These are phyloP conservation scores for Malbranchea zuffiana DNA, from an alignment of 2,329 filamentous ascomycete species.

Conservation along the genomic window DNA sequence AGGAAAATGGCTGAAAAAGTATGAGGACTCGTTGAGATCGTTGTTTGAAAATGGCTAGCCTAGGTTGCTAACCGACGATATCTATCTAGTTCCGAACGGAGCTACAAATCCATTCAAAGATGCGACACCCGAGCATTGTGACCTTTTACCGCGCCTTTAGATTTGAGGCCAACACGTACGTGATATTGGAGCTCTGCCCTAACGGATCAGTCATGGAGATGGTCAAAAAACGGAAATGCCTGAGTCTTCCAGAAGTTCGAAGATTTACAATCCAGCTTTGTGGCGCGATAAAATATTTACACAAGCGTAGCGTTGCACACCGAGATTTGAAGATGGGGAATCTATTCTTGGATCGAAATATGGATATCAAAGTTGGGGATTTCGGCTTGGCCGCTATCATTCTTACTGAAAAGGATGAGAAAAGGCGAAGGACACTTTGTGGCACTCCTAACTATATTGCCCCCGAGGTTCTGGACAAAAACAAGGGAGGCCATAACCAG, in stretches of 20 bases:
- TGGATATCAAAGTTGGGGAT: constrained; percentile 98
- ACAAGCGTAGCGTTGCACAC: constrained; percentile 90
- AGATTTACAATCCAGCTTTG: constrained; percentile 92
- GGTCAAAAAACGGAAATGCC: constrained; percentile 79
- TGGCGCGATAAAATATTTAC: constrained; percentile 96
- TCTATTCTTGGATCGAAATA: constrained; percentile 82
- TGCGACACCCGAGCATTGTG: constrained; percentile 91
- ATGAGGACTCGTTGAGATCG: constrained; percentile 6
- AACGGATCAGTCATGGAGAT: constrained; percentile 97
- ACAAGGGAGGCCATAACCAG: constrained; percentile 87
- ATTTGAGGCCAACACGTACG: constrained; percentile 78
- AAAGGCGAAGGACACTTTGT: constrained; percentile 80
- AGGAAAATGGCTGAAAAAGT: constrained; percentile 45
- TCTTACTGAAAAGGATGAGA: constrained; percentile 80
- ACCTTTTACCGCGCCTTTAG: constrained; percentile 91
- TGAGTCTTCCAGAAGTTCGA: constrained; percentile 88
- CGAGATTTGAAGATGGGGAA: constrained; percentile 97
- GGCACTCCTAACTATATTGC: constrained; percentile 98
- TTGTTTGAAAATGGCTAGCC: neutral
- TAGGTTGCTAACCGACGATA: constrained; percentile 9
- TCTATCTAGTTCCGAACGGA: constrained; percentile 57
- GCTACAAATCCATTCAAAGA: constrained; percentile 95
- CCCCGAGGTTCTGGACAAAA: constrained; percentile 89
- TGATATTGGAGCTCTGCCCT: constrained; percentile 85
- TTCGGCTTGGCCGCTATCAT: constrained; percentile 89